phyloP scores from a whole-genome alignment of 805 yeast genomes.

The Saccharomyces jurei region DNA sequence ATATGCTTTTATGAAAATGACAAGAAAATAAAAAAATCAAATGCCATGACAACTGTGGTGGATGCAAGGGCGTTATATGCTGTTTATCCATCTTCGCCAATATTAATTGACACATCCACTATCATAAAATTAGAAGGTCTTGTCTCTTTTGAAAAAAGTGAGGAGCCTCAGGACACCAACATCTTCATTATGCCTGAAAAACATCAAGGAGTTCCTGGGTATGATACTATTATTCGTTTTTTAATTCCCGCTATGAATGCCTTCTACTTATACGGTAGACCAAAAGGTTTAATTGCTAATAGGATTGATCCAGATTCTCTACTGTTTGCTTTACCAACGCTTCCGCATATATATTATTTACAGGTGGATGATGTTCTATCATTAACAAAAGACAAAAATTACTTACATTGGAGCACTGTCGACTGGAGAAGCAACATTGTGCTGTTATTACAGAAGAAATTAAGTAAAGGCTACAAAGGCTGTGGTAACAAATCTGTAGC shows the following conservation, averaged over 20 bases:
- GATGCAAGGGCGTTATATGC: slow-evolving; percentile 55
- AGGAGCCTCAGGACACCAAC: slow-evolving; percentile 39
- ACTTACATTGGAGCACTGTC: slow-evolving; percentile 44
- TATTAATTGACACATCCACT: slow-evolving; percentile 77
- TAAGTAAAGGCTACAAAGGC: slow-evolving; percentile 57
- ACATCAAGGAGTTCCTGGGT: slow-evolving; percentile 64
- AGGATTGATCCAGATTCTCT: slow-evolving; percentile 49
- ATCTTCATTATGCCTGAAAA: slow-evolving; percentile 58
- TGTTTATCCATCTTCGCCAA: slow-evolving; percentile 77
- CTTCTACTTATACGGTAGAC: slow-evolving; percentile 68
- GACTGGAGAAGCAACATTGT: slow-evolving; percentile 56
- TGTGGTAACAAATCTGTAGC: slow-evolving; percentile 60
- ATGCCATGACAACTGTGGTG: background rate
- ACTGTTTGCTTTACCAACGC: slow-evolving; percentile 64
- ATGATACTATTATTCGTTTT: slow-evolving; percentile 66
- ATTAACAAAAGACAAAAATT: slow-evolving; percentile 29
- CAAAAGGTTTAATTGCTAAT: slow-evolving; percentile 50
- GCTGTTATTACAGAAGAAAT: slow-evolving; percentile 44
- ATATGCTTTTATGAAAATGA: slow-evolving; percentile 75
- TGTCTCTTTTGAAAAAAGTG: slow-evolving; percentile 49
- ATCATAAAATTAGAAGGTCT: slow-evolving; percentile 84
- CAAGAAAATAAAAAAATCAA: slow-evolving; percentile 51
- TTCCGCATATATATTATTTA: slow-evolving; percentile 60
- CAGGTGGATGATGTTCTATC: slow-evolving; percentile 50
- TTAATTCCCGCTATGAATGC: slow-evolving; percentile 63